A percentile compares a stretch with the other conserved stretches of the same genome.
phyloP scores from a whole-genome alignment of 129 eudicot species.

The Helichrysum umbraculigerum region DNA sequence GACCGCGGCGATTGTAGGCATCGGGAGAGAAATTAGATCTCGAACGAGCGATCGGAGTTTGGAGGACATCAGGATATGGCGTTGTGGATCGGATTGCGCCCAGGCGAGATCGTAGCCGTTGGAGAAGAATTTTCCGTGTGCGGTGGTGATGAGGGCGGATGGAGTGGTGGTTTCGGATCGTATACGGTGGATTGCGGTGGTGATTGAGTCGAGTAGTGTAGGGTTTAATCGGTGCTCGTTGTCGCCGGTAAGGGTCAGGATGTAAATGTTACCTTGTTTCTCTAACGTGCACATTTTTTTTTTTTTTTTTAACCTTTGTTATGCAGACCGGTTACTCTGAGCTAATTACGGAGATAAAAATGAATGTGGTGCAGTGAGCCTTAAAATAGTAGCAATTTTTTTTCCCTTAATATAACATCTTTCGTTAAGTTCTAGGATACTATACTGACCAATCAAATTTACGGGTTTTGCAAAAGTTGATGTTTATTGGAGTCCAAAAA shows the following conservation, averaged over 20 bases:
- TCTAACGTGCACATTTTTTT: conserved; percentile 64
- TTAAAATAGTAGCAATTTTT: not conserved
- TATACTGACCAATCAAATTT: not conserved
- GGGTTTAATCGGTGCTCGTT: conserved; percentile 84
- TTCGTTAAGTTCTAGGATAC: not conserved
- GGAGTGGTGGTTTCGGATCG: conserved; percentile 41
- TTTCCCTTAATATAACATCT: not conserved
- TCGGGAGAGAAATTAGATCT: conserved; percentile 62
- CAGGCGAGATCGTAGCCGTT: conserved; percentile 80
- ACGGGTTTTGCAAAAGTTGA: too few species aligned
- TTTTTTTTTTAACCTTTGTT: not conserved
- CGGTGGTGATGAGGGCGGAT: conserved; percentile 68
- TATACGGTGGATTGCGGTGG: conserved; percentile 38
- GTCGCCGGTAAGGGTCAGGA: conserved; percentile 70
- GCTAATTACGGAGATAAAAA: not conserved
- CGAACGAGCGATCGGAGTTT: conserved; percentile 58
- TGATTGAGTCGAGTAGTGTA: conserved; percentile 56
- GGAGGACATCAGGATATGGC: conserved; percentile 37
- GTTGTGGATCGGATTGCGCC: conserved; percentile 42
- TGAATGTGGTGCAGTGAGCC: not conserved
- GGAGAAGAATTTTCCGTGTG: conserved; percentile 81
- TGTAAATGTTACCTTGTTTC: conserved; percentile 57
- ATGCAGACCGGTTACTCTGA: not conserved
- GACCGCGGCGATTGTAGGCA: conserved; percentile 90
- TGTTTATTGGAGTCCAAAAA: too few species aligned